Evolutionary conservation across 2,329 filamentous ascomycete genomes (phyloP).

Genomic region (Dothistroma pini): DNA sequence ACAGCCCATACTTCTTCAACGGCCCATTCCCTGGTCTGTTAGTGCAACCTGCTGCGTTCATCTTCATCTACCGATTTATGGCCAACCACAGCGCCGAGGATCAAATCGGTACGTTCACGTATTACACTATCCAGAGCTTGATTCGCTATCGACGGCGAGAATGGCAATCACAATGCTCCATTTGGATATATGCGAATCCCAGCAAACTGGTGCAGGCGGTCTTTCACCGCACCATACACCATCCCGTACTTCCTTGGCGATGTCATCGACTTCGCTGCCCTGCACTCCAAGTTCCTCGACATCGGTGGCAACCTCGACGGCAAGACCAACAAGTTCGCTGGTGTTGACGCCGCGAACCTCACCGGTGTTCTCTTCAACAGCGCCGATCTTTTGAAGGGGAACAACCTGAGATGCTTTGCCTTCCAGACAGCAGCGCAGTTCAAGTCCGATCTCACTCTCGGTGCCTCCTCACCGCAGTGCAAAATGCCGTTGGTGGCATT

Average conservation of each 20-base stretch:
- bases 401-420: constrained; percentile 39
- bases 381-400: constrained; percentile 27
- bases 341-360: constrained; percentile 36
- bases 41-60: constrained; percentile 29
- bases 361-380: constrained; percentile 43
- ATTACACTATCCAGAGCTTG: constrained; percentile 20
- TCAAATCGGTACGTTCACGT: constrained; percentile 20
- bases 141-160: constrained; percentile 23
- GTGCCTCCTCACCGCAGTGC: constrained; percentile 11
- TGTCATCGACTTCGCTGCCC: constrained; percentile 16
- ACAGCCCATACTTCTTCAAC: constrained; percentile 36
- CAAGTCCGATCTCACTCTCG: constrained; percentile 28
- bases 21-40: constrained; percentile 31
- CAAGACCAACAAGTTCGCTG: constrained; percentile 36
- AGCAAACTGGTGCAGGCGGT: constrained; percentile 32
- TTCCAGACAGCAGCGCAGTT: constrained; percentile 36
- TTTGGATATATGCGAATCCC: constrained; percentile 26
- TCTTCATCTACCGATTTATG: constrained; percentile 35
- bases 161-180: constrained; percentile 16
- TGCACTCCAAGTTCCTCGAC: constrained; percentile 33
- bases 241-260: constrained; percentile 32
- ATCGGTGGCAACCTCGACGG: constrained; percentile 39
- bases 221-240: constrained; percentile 30
- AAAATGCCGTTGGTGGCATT: constrained; percentile 16
- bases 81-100: constrained; percentile 26